Evolutionary conservation across 2,329 filamentous ascomycete species (phyloP).

Genomic region (Apiospora koreana): DNA sequence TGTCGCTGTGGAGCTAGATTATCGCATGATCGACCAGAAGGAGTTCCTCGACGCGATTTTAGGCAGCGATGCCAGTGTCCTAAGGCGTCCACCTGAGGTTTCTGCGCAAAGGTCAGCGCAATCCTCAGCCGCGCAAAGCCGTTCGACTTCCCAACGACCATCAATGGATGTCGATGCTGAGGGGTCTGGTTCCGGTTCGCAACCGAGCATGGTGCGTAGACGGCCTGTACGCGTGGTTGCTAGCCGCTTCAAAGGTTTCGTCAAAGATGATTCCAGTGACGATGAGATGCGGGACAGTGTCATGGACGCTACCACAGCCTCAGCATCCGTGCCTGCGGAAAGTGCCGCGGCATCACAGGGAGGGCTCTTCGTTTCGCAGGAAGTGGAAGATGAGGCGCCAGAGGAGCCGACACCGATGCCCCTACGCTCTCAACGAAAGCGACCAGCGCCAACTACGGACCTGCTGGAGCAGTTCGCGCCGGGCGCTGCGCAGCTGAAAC

Average conservation of each 20-base stretch:
- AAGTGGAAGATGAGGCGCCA: conserved; percentile 29
- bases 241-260: conserved; percentile 74
- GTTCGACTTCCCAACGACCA: background rate
- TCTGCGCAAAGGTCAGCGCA: conserved; percentile 19
- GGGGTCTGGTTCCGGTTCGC: conserved; percentile 14
- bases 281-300: conserved; percentile 42
- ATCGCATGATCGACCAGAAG: conserved; percentile 82
- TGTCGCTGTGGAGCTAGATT: conserved; percentile 72
- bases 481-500: conserved; percentile 75
- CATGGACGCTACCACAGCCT: conserved; percentile 18
- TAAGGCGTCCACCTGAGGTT: conserved; percentile 69
- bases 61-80: conserved; percentile 70
- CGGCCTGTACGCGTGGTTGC: conserved; percentile 44
- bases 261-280: conserved; percentile 24
- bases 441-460: conserved; percentile 48
- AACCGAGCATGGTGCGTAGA: conserved; percentile 24
- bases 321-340: conserved; percentile 5
- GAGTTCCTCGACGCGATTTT: conserved; percentile 92
- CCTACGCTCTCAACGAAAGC: conserved; percentile 43
- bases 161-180: conserved; percentile 27
- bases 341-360: conserved; percentile 35
- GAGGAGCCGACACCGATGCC: conserved; percentile 22
- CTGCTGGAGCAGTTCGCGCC: conserved; percentile 74
- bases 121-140: conserved; percentile 15
- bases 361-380: conserved; percentile 60